Percentiles rank a stretch among this genome's conserved stretches.
phyloP scores from a whole-genome alignment of 2,329 filamentous ascomycete genomes.

The Zasmidium citrigriseum region DNA sequence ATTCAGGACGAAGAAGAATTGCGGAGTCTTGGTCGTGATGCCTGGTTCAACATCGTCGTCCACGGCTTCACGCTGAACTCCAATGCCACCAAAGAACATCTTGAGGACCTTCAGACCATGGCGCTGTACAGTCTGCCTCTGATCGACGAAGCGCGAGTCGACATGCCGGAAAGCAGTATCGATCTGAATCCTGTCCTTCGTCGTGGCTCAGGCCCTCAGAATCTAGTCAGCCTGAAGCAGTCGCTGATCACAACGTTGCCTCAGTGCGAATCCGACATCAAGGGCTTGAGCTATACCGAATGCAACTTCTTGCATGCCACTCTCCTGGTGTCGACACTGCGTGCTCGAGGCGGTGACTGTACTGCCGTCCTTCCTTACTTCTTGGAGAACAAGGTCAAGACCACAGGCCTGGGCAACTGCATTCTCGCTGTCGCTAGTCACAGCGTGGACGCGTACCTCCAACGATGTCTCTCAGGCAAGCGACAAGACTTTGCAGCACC shows the following conservation, averaged over 20 bases:
- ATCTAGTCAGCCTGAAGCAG: slow-evolving; percentile 78
- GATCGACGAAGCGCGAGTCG: slow-evolving; percentile 83
- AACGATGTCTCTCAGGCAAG: slow-evolving; percentile 69
- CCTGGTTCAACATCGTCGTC: slow-evolving; percentile 97
- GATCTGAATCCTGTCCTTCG: slow-evolving; percentile 93
- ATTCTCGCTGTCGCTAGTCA: slow-evolving; percentile 65
- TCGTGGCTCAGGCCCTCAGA: slow-evolving; percentile 77
- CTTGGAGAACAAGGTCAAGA: slow-evolving; percentile 79
- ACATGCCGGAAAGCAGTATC: slow-evolving; percentile 92
- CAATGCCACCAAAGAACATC: slow-evolving; percentile 69
- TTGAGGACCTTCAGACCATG: slow-evolving; percentile 77
- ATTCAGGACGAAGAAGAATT: slow-evolving; percentile 53
- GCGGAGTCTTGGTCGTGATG: slow-evolving; percentile 71
- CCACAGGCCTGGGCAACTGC: slow-evolving; percentile 61
- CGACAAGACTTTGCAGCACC: slow-evolving; percentile 83
- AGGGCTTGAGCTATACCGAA: slow-evolving; percentile 81
- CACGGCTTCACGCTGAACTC: slow-evolving; percentile 84
- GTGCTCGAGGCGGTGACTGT: slow-evolving; percentile 84
- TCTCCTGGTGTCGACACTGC: slow-evolving; percentile 83
- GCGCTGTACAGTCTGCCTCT: slow-evolving; percentile 85
- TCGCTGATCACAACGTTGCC: slow-evolving; percentile 74
- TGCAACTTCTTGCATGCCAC: slow-evolving; percentile 90
- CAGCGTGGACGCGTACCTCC: slow-evolving; percentile 77
- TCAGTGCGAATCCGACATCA: slow-evolving; percentile 75
- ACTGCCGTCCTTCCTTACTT: slow-evolving; percentile 90